Evolutionary conservation across 2,329 filamentous ascomycete species (phyloP).

Genomic region (Colletotrichum chlorophyti): DNA sequence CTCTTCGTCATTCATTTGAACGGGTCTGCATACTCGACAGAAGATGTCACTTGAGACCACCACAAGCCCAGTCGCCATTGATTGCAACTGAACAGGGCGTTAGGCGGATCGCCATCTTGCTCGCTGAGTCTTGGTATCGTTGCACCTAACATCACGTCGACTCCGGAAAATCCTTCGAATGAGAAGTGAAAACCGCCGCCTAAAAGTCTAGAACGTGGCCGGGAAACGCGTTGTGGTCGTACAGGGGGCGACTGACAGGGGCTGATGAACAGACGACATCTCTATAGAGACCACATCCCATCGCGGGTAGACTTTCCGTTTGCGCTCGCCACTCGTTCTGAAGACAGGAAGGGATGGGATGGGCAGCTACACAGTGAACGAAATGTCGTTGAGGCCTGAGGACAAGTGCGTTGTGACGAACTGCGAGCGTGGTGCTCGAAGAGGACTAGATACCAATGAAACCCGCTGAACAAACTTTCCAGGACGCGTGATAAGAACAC

Average conservation of each 20-base stretch:
- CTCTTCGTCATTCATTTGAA: no score
- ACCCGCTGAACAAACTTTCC: not conserved
- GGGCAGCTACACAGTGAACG: not conserved
- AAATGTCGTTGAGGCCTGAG: conserved; percentile 18
- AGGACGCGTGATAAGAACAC: no score
- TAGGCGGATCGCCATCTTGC: no score
- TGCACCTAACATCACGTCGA: no score
- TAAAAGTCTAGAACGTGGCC: conserved; percentile 10
- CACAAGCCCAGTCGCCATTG: no score
- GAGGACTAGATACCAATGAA: not conserved
- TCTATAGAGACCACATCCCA: conserved; percentile 6
- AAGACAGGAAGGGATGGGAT: not conserved
- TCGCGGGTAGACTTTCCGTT: conserved; percentile 20
- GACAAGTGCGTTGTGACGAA: not conserved
- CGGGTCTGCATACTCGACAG: no score
- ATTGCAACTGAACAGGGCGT: no score
- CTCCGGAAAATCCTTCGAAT: no score
- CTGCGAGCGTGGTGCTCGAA: no score
- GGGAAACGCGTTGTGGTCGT: conserved; percentile 13
- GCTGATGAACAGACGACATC: not conserved
- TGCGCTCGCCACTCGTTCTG: not conserved
- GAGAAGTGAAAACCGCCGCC: no score
- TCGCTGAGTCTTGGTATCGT: no score
- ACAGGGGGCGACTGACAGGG: not conserved
- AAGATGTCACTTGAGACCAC: no score